phyloP scores from a whole-genome alignment of 1,284 basidiomycete genomes.

The Tausonia pullulans region DNA sequence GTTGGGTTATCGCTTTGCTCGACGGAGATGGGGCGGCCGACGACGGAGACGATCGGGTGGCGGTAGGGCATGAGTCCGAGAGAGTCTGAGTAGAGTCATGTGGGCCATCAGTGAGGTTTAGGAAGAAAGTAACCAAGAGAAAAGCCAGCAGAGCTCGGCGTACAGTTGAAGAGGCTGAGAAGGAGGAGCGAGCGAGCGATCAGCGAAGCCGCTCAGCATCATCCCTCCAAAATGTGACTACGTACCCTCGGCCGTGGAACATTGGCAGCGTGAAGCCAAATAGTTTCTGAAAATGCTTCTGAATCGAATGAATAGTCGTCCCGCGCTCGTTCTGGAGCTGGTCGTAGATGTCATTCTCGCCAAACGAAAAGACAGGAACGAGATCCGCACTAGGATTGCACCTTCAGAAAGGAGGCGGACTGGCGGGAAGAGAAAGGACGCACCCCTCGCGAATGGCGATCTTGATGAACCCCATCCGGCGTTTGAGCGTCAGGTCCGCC shows the following conservation, averaged over 20 bases:
- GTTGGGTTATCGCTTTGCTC: conserved; percentile 65
- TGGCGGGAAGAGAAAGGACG: conserved; percentile 22
- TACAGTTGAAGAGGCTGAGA: conserved; percentile 65
- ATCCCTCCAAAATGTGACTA: neutral
- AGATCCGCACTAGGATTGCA: conserved; percentile 57
- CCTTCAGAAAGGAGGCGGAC: neutral
- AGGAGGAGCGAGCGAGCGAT: neutral
- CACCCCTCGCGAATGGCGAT: conserved; percentile 87
- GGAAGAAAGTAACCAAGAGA: no score
- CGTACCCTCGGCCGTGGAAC: conserved; percentile 72
- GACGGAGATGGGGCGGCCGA: conserved; percentile 79
- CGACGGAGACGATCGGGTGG: conserved; percentile 85
- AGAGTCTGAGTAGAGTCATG: conserved; percentile 10
- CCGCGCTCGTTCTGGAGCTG: conserved; percentile 89
- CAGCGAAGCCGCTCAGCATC: conserved; percentile 19
- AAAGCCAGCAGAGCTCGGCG: conserved; percentile 23
- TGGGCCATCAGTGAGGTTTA: neutral
- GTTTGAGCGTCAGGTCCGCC: conserved; percentile 70
- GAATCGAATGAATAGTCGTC: conserved; percentile 72
- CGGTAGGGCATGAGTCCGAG: conserved; percentile 80
- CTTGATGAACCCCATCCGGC: conserved; percentile 87
- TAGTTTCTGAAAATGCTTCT: conserved; percentile 77
- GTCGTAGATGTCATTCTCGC: conserved; percentile 97
- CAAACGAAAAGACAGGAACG: conserved; percentile 92
- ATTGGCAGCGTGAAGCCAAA: conserved; percentile 96